phyloP scores from a whole-genome alignment of 2,329 filamentous ascomycete species.

The Colletotrichum scovillei region DNA sequence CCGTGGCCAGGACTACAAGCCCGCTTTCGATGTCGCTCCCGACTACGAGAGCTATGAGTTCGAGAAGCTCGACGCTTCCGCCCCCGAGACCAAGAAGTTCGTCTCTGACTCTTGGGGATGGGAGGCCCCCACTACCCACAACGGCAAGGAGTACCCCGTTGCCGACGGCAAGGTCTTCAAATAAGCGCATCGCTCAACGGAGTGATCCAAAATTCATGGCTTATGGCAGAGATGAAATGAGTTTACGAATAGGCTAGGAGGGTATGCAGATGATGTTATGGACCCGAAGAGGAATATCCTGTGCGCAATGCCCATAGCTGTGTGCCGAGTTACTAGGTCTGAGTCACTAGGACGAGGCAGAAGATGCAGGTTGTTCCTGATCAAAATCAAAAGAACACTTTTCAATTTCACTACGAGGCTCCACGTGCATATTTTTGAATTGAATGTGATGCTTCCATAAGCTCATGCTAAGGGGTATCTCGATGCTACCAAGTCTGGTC shows the following conservation, averaged over 20 bases:
- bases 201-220: slow-evolving; percentile 44
- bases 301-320: slow-evolving; percentile 35
- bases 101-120: slow-evolving; percentile 91
- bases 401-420: neutral
- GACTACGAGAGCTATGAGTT: slow-evolving; percentile 98
- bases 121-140: slow-evolving; percentile 83
- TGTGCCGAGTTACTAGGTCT: slow-evolving; percentile 24
- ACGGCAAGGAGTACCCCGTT: slow-evolving; percentile 90
- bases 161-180: slow-evolving; percentile 99
- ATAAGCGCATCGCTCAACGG: slow-evolving; percentile 64
- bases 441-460: neutral
- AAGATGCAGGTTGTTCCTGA: slow-evolving; percentile 33
- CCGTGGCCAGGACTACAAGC: slow-evolving; percentile 86
- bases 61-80: slow-evolving; percentile 93
- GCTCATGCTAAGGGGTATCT: slow-evolving; percentile 24
- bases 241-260: slow-evolving; percentile 37
- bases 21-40: slow-evolving; percentile 96
- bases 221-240: slow-evolving; percentile 46
- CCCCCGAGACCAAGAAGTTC: slow-evolving; percentile 85
- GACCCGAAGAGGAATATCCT: slow-evolving; percentile 34
- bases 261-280: slow-evolving; percentile 35
- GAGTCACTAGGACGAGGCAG: slow-evolving; percentile 29
- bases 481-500: slow-evolving; percentile 8
- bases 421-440: neutral
- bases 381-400: slow-evolving; percentile 25